Conservation (phyloP, 495 filamentous ascomycete species). For the Hypomontagnella submonticulosa region DNA sequence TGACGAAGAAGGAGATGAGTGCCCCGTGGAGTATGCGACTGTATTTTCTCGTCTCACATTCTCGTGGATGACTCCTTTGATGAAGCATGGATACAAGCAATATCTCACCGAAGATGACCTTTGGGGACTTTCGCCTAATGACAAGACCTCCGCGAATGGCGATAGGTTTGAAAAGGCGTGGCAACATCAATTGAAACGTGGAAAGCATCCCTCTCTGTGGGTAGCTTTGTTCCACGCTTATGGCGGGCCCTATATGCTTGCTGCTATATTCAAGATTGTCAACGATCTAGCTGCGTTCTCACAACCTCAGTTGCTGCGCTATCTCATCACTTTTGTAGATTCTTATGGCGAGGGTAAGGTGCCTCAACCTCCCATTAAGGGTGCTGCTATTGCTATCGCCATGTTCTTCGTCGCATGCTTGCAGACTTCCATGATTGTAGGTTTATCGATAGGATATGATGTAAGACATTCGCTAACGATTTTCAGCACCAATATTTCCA, state of each 20-base stretch:
- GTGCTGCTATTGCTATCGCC: conserved; percentile 85
- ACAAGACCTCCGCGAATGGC: conserved; percentile 78
- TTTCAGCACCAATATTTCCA: conserved; percentile 96
- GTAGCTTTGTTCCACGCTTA: conserved; percentile 87
- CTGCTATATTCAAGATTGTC: conserved; percentile 81
- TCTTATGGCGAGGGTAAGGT: conserved; percentile 72
- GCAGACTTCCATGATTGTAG: conserved; percentile 73
- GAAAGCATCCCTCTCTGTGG: conserved; percentile 84
- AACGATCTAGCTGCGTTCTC: conserved; percentile 87
- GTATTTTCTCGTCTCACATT: conserved; percentile 96
- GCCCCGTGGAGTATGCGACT: conserved; percentile 92
- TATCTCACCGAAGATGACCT: conserved; percentile 96
- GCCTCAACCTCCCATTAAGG: conserved; percentile 82
- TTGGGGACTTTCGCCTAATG: conserved; percentile 86
- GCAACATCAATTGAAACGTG: conserved; percentile 78
- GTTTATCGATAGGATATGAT: conserved; percentile 9
- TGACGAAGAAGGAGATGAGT: conserved; percentile 83
- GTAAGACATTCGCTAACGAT: conserved; percentile 38
- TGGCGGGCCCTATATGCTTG: conserved; percentile 82
- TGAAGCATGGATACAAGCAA: conserved; percentile 92
- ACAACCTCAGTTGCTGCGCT: conserved; percentile 89
- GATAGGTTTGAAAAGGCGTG: conserved; percentile 77
- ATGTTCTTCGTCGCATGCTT: conserved; percentile 91
- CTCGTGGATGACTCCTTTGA: conserved; percentile 98
- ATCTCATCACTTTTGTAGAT: conserved; percentile 85